Evolutionary conservation across 1,284 basidiomycete genomes (phyloP).

Genomic region (Termitomyces sp.): DNA sequence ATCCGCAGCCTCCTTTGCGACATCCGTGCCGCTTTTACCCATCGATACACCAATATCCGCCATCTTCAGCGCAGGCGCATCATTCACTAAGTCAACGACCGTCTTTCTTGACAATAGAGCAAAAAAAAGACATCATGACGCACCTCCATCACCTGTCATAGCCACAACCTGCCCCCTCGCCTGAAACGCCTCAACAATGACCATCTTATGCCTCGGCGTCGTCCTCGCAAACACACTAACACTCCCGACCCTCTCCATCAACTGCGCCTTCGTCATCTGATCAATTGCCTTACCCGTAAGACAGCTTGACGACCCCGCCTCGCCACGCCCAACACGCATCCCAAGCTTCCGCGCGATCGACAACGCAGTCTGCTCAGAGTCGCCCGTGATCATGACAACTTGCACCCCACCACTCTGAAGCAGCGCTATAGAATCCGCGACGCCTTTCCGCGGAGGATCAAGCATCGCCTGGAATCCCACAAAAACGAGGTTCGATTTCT

Average conservation of each 20-base stretch:
- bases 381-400: conserved; percentile 98
- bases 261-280: conserved; percentile 71
- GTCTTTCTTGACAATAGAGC: background rate
- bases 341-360: conserved; percentile 90
- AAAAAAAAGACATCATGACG: conserved; percentile 11
- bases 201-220: conserved; percentile 96
- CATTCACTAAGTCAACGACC: conserved; percentile 65
- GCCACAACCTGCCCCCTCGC: conserved; percentile 85
- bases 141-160: conserved; percentile 92
- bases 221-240: conserved; percentile 93
- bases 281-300: conserved; percentile 90
- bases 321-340: conserved; percentile 48
- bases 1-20: conserved; percentile 97
- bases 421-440: conserved; percentile 80
- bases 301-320: conserved; percentile 31
- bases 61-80: conserved; percentile 95
- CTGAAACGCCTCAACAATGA: conserved; percentile 92
- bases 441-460: conserved; percentile 91
- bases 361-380: conserved; percentile 87
- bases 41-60: conserved; percentile 97
- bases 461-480: conserved; percentile 93
- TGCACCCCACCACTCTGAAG: conserved; percentile 87
- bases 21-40: conserved; percentile 96
- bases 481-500: conserved; percentile 73
- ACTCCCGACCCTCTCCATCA: conserved; percentile 77